Evolutionary conservation across 306 rosid species (phyloP).

Genomic region (Nissolia schottii): DNA sequence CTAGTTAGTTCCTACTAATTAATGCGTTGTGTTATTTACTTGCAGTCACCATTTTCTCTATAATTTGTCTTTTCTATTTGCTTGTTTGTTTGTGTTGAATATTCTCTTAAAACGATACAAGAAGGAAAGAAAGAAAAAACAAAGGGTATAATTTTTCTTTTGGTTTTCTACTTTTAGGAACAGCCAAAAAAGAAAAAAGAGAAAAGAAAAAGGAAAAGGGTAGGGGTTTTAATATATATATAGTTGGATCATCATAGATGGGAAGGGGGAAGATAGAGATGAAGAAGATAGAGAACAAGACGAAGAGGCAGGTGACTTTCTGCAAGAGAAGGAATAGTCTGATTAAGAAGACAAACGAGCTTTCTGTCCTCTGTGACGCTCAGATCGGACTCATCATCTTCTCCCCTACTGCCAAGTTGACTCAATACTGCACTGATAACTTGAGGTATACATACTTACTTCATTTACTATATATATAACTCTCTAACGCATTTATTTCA

Average conservation of each 20-base stretch:
- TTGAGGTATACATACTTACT: conserved; percentile 33
- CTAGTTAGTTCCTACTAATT: no score
- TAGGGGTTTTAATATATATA: background rate
- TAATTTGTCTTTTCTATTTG: background rate
- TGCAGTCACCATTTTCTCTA: background rate
- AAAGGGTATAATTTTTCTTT: no score
- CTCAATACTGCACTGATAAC: conserved; percentile 45
- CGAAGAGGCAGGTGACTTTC: conserved; percentile 66
- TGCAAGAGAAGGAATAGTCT: conserved; percentile 53
- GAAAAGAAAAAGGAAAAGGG: background rate
- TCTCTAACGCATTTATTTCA: no score
- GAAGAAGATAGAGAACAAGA: conserved; percentile 56
- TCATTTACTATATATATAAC: no score
- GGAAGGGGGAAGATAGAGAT: conserved; percentile 66
- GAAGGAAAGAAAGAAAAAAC: no score
- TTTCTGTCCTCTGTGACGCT: conserved; percentile 75
- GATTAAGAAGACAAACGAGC: conserved; percentile 70
- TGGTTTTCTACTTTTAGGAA: no score
- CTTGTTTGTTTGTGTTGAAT: background rate
- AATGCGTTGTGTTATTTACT: no score
- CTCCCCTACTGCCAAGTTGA: conserved; percentile 56
- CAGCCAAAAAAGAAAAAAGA: no score
- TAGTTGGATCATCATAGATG: conserved; percentile 34
- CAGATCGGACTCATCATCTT: conserved; percentile 64
- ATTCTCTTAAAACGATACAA: no score